Evolutionary conservation across 192 early-diverging fungal genomes (phyloP).

Genomic region (Coemansia sp.): DNA sequence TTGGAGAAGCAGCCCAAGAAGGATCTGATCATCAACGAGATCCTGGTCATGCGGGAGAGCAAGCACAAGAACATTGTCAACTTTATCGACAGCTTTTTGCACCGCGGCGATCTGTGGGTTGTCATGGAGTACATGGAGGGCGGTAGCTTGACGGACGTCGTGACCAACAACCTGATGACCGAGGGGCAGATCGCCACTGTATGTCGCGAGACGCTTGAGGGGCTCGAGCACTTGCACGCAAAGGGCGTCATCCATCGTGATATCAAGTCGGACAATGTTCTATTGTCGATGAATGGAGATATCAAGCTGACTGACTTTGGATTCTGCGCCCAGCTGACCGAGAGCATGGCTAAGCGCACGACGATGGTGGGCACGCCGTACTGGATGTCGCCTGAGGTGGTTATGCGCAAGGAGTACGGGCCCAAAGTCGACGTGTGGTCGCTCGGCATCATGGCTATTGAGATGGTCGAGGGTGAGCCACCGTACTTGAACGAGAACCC

Average conservation of each 20-base stretch:
- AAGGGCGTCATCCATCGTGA: slow-evolving; percentile 89
- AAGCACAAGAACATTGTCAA: slow-evolving; percentile 97
- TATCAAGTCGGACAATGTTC: slow-evolving; percentile 90
- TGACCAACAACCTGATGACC: slow-evolving; percentile 90
- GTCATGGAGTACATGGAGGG: slow-evolving; percentile 99
- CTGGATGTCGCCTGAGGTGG: slow-evolving; percentile 87
- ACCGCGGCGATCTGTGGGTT: slow-evolving; percentile 92
- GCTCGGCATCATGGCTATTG: slow-evolving; percentile 95
- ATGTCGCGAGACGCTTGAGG: slow-evolving; percentile 79
- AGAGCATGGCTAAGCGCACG: slow-evolving; percentile 77
- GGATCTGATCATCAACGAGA: slow-evolving; percentile 93
- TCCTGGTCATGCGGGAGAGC: slow-evolving; percentile 91
- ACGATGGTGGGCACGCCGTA: slow-evolving; percentile 91
- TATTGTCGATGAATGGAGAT: slow-evolving; percentile 75
- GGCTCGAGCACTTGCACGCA: slow-evolving; percentile 78
- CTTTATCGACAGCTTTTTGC: slow-evolving; percentile 89
- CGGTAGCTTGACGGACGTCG: slow-evolving; percentile 96
- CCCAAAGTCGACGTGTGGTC: slow-evolving; percentile 90
- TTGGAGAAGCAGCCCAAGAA: slow-evolving; percentile 82
- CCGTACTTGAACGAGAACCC: slow-evolving; percentile 96
- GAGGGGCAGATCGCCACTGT: slow-evolving; percentile 95
- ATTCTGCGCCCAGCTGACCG: slow-evolving; percentile 89
- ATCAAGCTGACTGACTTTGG: slow-evolving; percentile 96
- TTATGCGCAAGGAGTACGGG: slow-evolving; percentile 79
- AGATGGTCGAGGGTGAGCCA: slow-evolving; percentile 97